A percentile compares a stretch with the other conserved stretches of the same genome.
phyloP scores from a whole-genome alignment of 129 eudicot genomes.

The Lonicera japonica region DNA sequence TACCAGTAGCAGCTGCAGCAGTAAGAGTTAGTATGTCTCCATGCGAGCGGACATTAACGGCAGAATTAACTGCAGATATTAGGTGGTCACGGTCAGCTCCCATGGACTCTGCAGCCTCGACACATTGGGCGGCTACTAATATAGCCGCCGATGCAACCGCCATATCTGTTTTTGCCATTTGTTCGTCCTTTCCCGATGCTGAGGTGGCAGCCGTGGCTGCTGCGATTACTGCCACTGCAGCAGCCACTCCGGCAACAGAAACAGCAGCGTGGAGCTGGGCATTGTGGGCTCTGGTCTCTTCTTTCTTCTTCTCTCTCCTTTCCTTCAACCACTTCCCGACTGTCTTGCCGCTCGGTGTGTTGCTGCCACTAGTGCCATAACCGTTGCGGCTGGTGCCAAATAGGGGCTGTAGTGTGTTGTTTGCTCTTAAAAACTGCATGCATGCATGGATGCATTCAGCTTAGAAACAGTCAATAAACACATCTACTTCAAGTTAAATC shows the following conservation, averaged over 20 bases:
- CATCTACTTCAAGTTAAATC: not conserved
- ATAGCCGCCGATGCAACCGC: slow-evolving; percentile 98
- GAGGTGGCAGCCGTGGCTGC: slow-evolving; percentile 91
- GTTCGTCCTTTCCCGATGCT: slow-evolving; percentile 67
- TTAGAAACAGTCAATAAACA: too few relatives aligned
- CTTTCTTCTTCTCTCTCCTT: slow-evolving; percentile 86
- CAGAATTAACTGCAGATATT: slow-evolving; percentile 82
- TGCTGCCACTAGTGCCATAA: slow-evolving; percentile 37
- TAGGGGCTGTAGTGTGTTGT: slow-evolving; percentile 80
- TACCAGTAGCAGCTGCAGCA: slow-evolving; percentile 97
- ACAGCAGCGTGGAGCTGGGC: slow-evolving; percentile 94
- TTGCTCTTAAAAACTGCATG: slow-evolving; percentile 70
- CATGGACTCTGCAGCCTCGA: slow-evolving; percentile 94
- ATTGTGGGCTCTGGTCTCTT: slow-evolving; percentile 84
- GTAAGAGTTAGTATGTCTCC: slow-evolving; percentile 92
- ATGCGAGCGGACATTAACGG: slow-evolving; percentile 82
- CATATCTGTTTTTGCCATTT: slow-evolving; percentile 84
- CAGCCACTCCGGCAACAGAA: slow-evolving; percentile 92
- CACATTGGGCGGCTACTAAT: slow-evolving; percentile 91
- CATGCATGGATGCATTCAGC: not conserved
- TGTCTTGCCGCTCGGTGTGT: slow-evolving; percentile 83
- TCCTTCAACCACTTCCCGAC: slow-evolving; percentile 95
- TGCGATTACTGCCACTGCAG: slow-evolving; percentile 90
- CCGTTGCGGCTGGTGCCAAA: slow-evolving; percentile 54
- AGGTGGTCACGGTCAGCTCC: slow-evolving; percentile 94